Evolutionary conservation across 2,329 filamentous ascomycete genomes (phyloP).

Genomic region (Mycogone perniciosa): DNA sequence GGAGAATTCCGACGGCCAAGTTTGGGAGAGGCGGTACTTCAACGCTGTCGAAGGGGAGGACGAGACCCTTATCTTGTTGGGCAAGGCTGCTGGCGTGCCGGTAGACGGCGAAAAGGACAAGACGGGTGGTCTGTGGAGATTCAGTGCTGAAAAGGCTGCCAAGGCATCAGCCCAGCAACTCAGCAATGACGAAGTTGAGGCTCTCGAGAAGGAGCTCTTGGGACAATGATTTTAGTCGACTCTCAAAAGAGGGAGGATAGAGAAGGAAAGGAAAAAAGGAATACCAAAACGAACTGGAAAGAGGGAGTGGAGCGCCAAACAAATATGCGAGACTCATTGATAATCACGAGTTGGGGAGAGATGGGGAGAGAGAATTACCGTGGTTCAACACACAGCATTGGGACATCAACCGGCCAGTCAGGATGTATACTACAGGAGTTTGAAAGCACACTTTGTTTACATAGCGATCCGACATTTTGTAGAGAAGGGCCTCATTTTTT

Average conservation of each 20-base stretch:
- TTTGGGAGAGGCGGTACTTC: slow-evolving; percentile 86
- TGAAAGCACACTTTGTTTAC: not conserved
- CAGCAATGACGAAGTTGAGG: slow-evolving; percentile 33
- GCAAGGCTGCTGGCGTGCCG: slow-evolving; percentile 40
- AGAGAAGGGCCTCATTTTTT: slow-evolving; percentile 4
- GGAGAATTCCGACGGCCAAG: slow-evolving; percentile 66
- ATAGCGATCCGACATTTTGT: not conserved
- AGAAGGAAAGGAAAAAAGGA: not conserved
- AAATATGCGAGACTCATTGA: too few species aligned
- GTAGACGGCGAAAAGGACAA: slow-evolving; percentile 51
- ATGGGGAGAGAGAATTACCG: not conserved
- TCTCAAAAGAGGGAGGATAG: not conserved
- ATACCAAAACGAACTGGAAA: too few species aligned
- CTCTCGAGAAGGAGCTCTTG: slow-evolving; percentile 40
- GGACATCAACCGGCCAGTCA: not conserved
- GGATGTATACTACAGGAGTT: not conserved
- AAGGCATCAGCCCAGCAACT: slow-evolving; percentile 32
- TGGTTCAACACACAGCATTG: too few species aligned
- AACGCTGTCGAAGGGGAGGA: slow-evolving; percentile 43
- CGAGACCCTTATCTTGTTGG: slow-evolving; percentile 38
- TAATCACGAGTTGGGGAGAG: not conserved
- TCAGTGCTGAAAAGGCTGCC: slow-evolving; percentile 42
- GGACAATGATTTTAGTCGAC: slow-evolving; percentile 26
- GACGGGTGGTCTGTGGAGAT: slow-evolving; percentile 56
- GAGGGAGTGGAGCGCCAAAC: too few species aligned